Conservation (phyloP, 192 early-diverging fungal genomes). For the Backusella morwellensis region DNA sequence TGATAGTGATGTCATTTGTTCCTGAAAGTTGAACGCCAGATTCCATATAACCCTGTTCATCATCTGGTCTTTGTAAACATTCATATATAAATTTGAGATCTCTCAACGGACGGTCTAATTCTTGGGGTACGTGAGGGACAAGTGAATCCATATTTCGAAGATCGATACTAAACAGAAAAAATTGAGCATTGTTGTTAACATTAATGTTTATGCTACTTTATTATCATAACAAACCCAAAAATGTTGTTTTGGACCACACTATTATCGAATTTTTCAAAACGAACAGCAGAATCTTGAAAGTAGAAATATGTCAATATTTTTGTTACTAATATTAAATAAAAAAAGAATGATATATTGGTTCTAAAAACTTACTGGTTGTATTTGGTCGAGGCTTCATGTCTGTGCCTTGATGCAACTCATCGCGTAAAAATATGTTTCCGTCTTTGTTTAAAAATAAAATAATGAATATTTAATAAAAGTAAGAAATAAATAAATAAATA, state of each 20-base stretch:
- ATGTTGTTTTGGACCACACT: slow-evolving; percentile 27
- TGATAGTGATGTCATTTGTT: slow-evolving; percentile 27
- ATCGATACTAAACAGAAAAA: slow-evolving; percentile 18
- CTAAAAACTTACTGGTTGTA: slow-evolving; percentile 20
- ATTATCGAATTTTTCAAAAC: slow-evolving; percentile 10
- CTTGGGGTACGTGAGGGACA: background rate
- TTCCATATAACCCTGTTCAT: slow-evolving; percentile 27
- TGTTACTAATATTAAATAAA: background rate
- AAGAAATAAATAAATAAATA: background rate
- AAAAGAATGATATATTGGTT: too few relatives aligned
- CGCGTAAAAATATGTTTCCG: slow-evolving; percentile 26
- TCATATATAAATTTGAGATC: background rate
- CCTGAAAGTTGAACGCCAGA: slow-evolving; percentile 22
- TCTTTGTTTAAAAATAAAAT: slow-evolving; percentile 9
- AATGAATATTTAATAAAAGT: background rate
- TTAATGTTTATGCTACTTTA: background rate
- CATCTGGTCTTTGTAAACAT: slow-evolving; percentile 1
- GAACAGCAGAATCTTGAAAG: slow-evolving; percentile 18
- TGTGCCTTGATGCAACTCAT: slow-evolving; percentile 16
- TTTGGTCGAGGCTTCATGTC: slow-evolving; percentile 7
- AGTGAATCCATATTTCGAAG: slow-evolving; percentile 14
- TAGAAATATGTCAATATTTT: background rate
- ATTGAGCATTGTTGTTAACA: background rate
- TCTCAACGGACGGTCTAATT: background rate
- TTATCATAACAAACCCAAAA: slow-evolving; percentile 17